phyloP scores from a whole-genome alignment of 1,284 basidiomycete genomes.

The Microbotryomycetes sp. region DNA sequence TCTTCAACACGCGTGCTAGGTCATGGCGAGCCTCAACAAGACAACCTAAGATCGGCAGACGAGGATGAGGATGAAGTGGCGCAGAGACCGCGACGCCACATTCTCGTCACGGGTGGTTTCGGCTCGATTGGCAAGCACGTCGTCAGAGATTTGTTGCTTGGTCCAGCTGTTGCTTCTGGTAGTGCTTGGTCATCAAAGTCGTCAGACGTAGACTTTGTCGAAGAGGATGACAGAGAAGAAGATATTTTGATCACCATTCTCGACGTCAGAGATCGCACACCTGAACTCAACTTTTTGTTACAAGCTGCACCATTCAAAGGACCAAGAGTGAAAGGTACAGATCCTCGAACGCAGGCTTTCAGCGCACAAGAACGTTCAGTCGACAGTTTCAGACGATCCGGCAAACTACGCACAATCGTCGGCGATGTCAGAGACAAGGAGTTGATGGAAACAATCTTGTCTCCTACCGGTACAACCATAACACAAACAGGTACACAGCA shows the following conservation, averaged over 20 bases:
- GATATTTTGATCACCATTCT: slow-evolving; percentile 30
- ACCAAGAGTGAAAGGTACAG: slow-evolving; percentile 30
- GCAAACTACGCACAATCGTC: slow-evolving; percentile 31
- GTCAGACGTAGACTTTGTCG: slow-evolving; percentile 6
- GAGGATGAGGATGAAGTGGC: slow-evolving; percentile 11
- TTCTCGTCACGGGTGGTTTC: slow-evolving; percentile 37
- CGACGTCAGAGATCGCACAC: slow-evolving; percentile 28
- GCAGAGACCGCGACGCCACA: slow-evolving; percentile 25
- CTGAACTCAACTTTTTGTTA: slow-evolving; percentile 36
- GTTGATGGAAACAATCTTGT: slow-evolving; percentile 20
- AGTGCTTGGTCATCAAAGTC: slow-evolving; percentile 1
- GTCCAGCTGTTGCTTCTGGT: background rate
- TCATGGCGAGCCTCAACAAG: slow-evolving; percentile 15
- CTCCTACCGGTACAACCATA: slow-evolving; percentile 7
- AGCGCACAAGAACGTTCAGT: slow-evolving; percentile 30
- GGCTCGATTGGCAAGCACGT: slow-evolving; percentile 34
- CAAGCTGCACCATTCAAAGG: slow-evolving; percentile 25
- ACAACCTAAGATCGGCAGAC: background rate
- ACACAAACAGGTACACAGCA: slow-evolving; percentile 10
- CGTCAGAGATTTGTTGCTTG: slow-evolving; percentile 34
- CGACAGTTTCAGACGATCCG: slow-evolving; percentile 26
- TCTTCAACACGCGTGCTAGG: slow-evolving; percentile 34
- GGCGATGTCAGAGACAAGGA: slow-evolving; percentile 30
- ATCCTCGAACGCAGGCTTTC: slow-evolving; percentile 36
- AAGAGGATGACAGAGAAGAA: slow-evolving; percentile 8